phyloP scores from a whole-genome alignment of 805 yeast genomes.

The Wickerhamiella domercqiae region DNA sequence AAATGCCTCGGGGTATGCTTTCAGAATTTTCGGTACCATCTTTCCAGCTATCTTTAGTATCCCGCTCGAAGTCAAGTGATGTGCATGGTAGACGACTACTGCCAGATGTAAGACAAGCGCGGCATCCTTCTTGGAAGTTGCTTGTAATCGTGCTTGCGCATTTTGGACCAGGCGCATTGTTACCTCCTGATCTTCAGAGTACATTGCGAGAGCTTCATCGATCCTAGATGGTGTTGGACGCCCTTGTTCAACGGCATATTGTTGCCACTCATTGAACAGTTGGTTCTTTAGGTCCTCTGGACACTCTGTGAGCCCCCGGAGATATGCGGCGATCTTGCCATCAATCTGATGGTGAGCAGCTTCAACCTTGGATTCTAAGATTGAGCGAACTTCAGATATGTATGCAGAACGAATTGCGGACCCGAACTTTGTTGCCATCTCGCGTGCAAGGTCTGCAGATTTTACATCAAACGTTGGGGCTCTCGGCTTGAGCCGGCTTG shows the following conservation, averaged over 20 bases:
- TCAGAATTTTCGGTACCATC: conserved; percentile 20
- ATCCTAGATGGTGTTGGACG: not conserved
- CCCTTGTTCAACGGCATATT: conserved; percentile 11
- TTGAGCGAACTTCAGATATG: conserved; percentile 3
- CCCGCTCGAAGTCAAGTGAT: conserved; percentile 6
- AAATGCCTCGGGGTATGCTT: conserved; percentile 11
- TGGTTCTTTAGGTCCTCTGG: conserved; percentile 4
- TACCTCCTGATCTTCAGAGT: not conserved
- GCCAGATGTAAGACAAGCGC: conserved; percentile 20
- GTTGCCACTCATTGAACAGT: conserved; percentile 17
- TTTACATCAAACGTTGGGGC: not conserved
- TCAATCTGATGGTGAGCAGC: conserved; percentile 4
- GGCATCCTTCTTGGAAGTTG: conserved; percentile 12
- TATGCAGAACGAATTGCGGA: conserved; percentile 2
- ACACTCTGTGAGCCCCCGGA: conserved; percentile 12
- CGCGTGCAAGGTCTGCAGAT: not conserved
- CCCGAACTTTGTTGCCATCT: not conserved
- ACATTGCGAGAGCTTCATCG: not conserved
- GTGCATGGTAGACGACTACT: conserved; percentile 13
- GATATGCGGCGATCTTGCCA: conserved; percentile 14
- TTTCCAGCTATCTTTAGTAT: conserved; percentile 19
- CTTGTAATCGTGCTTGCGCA: conserved; percentile 8
- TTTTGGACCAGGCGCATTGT: conserved; percentile 6
- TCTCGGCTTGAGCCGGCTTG: not conserved
- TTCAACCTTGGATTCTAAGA: conserved; percentile 4